These are phyloP conservation scores for Guyanaporus albipodus DNA, from an alignment of 768 basidiomycete species.

Conservation along the genomic window DNA sequence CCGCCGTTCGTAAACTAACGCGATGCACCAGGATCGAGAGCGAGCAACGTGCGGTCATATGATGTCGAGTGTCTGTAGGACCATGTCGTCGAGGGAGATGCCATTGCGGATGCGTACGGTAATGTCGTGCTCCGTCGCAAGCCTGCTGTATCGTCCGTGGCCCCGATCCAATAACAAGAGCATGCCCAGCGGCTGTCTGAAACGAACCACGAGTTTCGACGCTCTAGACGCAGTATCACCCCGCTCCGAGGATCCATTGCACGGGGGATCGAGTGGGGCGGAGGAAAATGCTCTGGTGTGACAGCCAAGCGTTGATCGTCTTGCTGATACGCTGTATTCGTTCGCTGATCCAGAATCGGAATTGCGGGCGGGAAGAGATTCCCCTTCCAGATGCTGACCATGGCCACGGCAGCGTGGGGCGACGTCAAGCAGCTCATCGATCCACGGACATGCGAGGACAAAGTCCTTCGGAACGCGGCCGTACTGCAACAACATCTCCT, in stretches of 20 bases:
- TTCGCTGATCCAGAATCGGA: conserved; percentile 1
- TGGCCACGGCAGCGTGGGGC: background rate
- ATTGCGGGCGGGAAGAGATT: background rate
- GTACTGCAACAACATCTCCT: background rate
- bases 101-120: conserved; percentile 4
- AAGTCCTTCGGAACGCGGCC: background rate
- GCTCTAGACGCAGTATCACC: background rate
- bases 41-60: conserved; percentile 1
- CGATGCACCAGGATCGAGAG: too few relatives aligned
- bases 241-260: background rate
- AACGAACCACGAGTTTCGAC: conserved; percentile 6
- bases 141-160: conserved; percentile 10
- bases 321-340: background rate
- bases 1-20: too few relatives aligned
- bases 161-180: conserved; percentile 8
- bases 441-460: conserved; percentile 19
- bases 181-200: conserved; percentile 13
- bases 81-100: conserved; percentile 5
- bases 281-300: background rate
- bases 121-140: conserved; percentile 12
- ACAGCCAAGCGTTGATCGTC: background rate
- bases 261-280: background rate
- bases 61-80: conserved; percentile 6
- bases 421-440: conserved; percentile 7
- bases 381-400: background rate